These are phyloP conservation scores for Rhinocladiella mackenziei DNA, from an alignment of 2,329 filamentous ascomycete genomes.

Conservation along the genomic window DNA sequence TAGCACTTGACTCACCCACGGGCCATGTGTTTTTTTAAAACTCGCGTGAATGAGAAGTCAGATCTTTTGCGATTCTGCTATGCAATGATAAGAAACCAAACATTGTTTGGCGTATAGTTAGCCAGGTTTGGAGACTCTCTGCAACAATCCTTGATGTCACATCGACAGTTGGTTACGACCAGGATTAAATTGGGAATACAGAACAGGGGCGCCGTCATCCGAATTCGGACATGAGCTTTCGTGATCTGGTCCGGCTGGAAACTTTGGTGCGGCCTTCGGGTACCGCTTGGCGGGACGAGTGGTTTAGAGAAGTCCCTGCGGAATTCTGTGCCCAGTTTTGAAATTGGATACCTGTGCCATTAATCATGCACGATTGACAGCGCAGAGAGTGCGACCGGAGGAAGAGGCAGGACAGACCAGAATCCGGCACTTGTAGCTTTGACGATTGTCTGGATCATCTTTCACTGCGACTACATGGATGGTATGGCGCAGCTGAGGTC, in stretches of 20 bases:
- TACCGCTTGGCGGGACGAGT: conserved; percentile 17
- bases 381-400: neutral
- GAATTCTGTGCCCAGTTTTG: conserved; percentile 9
- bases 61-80: neutral
- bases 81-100: neutral
- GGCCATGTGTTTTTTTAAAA: too few relatives aligned
- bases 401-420: neutral
- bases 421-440: neutral
- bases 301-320: conserved; percentile 6
- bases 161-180: conserved; percentile 9
- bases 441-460: too few relatives aligned
- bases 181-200: conserved; percentile 14
- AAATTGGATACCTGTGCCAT: conserved; percentile 1
- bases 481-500: too few relatives aligned
- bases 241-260: conserved; percentile 9
- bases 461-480: too few relatives aligned
- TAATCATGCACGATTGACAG: neutral
- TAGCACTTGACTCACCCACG: neutral
- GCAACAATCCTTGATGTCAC: conserved; percentile 5
- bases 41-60: too few relatives aligned
- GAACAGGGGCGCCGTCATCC: conserved; percentile 8
- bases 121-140: neutral
- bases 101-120: neutral
- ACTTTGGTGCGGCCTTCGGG: conserved; percentile 3
- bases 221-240: conserved; percentile 7